A percentile compares a stretch with the other conserved stretches of the same genome.
Evolutionary conservation across 805 yeast species (phyloP).

Genomic region (Starmerella floricola): DNA sequence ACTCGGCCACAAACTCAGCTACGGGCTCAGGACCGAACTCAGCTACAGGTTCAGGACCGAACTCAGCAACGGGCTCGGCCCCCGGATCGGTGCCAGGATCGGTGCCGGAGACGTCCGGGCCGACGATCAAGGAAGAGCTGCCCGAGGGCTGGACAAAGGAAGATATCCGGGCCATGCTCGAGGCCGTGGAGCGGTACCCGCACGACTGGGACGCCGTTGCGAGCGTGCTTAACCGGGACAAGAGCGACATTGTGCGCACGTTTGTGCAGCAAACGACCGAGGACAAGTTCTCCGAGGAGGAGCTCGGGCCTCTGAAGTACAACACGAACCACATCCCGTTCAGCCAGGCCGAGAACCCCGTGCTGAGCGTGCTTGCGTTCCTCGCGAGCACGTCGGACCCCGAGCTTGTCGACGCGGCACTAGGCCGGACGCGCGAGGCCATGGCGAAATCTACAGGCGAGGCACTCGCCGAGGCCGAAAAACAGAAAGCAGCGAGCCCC

Average conservation of each 20-base stretch:
- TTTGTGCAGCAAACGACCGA: constrained; percentile 67
- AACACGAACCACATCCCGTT: constrained; percentile 71
- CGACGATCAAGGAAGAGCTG: not conserved
- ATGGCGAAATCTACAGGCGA: constrained; percentile 1
- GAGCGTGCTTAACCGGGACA: constrained; percentile 45
- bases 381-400: constrained; percentile 76
- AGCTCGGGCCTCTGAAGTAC: constrained; percentile 63
- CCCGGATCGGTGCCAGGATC: too few relatives aligned
- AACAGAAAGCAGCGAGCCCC: not conserved
- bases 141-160: constrained; percentile 50
- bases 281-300: constrained; percentile 48
- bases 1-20: too few relatives aligned
- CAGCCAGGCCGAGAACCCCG: constrained; percentile 80
- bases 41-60: too few relatives aligned
- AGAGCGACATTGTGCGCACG: constrained; percentile 68
- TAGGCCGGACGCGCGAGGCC: constrained; percentile 27
- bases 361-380: constrained; percentile 82
- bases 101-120: too few relatives aligned
- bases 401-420: constrained; percentile 72
- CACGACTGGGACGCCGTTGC: constrained; percentile 76
- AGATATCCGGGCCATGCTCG: constrained; percentile 48
- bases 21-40: too few relatives aligned
- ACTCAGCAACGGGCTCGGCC: too few relatives aligned
- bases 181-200: constrained; percentile 48
- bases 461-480: not conserved